phyloP scores from a whole-genome alignment of 495 filamentous ascomycete species.

The Cairneyella variabilis region DNA sequence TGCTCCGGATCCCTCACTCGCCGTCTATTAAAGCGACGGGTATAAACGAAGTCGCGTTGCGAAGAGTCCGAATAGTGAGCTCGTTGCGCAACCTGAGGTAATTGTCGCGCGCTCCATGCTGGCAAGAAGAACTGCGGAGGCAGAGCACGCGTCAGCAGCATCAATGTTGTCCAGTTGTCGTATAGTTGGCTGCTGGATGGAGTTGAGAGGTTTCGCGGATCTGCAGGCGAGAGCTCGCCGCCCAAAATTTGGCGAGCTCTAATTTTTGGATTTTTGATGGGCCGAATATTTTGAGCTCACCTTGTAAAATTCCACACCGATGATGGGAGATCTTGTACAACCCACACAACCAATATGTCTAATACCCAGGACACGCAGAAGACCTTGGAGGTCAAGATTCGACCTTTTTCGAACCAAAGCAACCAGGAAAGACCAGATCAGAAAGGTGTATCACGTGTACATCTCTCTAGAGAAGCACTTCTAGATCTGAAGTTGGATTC shows the following conservation, averaged over 20 bases:
- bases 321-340: not conserved
- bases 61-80: too few species aligned
- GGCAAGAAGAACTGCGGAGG: constrained; percentile 34
- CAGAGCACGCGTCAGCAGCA: constrained; percentile 34
- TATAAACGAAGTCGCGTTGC: too few species aligned
- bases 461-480: constrained; percentile 62
- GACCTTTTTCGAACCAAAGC: constrained; percentile 48
- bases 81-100: constrained; percentile 21
- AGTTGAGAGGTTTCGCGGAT: not conserved
- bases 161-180: constrained; percentile 28
- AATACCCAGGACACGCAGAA: constrained; percentile 30
- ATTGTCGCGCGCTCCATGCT: constrained; percentile 25
- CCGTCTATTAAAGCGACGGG: too few species aligned
- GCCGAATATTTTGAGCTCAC: not conserved
- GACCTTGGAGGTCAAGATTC: constrained; percentile 42
- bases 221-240: not conserved
- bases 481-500: constrained; percentile 54
- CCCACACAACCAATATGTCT: constrained; percentile 17
- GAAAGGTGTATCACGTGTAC: constrained; percentile 61
- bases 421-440: constrained; percentile 47
- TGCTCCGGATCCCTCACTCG: too few species aligned
- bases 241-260: constrained; percentile 12
- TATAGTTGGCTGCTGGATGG: constrained; percentile 4
- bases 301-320: not conserved
- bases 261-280: constrained; percentile 5